Percentiles rank a stretch among this genome's conserved stretches.
Conservation (phyloP, 306 rosid species). For the Cucumis hystrix region DNA sequence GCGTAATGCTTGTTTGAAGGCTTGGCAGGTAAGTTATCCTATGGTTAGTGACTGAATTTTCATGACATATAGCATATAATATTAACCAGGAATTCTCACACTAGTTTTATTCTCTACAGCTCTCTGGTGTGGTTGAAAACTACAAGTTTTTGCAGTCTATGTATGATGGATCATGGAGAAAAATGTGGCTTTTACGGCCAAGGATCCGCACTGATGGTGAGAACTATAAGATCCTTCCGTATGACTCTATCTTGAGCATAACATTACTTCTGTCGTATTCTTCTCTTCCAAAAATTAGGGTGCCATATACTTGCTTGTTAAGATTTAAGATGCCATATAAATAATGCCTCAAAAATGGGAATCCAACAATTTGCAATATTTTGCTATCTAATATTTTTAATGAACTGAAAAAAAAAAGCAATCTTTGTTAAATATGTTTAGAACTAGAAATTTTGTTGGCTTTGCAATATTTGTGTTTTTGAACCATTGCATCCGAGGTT, state of each 20-base stretch:
- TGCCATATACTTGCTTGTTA: neutral
- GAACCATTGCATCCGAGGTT: too few relatives aligned
- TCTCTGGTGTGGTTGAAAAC: conserved; percentile 63
- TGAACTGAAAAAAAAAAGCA: neutral
- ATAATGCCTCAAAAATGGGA: neutral
- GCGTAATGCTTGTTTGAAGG: conserved; percentile 92
- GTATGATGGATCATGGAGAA: conserved; percentile 79
- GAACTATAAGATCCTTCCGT: neutral
- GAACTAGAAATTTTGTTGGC: too few relatives aligned
- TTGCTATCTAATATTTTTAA: neutral
- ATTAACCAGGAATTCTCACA: conserved; percentile 10
- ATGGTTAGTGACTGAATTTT: conserved; percentile 1
- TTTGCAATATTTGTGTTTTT: too few relatives aligned
- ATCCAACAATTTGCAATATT: neutral
- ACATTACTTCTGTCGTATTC: neutral
- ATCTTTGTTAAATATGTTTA: too few relatives aligned
- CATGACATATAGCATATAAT: conserved; percentile 8
- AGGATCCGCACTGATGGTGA: conserved; percentile 85
- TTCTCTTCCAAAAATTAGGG: neutral
- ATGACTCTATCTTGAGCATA: neutral
- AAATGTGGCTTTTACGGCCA: conserved; percentile 90
- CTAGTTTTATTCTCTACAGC: conserved; percentile 29
- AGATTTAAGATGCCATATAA: neutral
- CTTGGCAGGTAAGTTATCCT: conserved; percentile 73
- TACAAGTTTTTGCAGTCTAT: conserved; percentile 61